Conservation (phyloP, 768 basidiomycete species). For the Pleurotus eryngii region DNA sequence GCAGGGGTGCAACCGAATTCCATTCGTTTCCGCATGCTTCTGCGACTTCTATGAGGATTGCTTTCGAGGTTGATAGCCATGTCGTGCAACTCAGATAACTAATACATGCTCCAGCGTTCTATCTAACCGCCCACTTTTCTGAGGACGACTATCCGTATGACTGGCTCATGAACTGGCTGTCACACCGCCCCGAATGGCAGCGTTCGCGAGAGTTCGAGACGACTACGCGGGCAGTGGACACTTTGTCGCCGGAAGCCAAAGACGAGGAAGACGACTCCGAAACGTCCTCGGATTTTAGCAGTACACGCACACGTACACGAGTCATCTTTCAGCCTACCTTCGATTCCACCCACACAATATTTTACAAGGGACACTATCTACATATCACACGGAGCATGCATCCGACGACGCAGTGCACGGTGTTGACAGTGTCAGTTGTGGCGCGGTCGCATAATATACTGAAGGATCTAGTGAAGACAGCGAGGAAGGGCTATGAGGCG, state of each 20-base stretch:
- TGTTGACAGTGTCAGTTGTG: conserved; percentile 38
- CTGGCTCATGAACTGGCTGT: conserved; percentile 90
- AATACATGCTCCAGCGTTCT: conserved; percentile 52
- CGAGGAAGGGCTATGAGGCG: conserved; percentile 87
- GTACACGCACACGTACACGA: conserved; percentile 59
- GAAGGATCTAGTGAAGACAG: conserved; percentile 85
- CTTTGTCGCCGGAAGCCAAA: conserved; percentile 51
- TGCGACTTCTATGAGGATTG: no score
- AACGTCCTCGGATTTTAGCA: conserved; percentile 4
- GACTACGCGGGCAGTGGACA: conserved; percentile 69
- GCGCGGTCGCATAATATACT: conserved; percentile 81
- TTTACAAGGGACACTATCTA: conserved; percentile 82
- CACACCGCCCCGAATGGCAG: conserved; percentile 82
- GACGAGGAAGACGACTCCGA: conserved; percentile 47
- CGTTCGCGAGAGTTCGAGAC: conserved; percentile 88
- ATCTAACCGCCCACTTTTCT: conserved; percentile 86
- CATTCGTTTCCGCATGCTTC: no score
- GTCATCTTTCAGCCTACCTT: conserved; percentile 88
- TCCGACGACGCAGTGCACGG: conserved; percentile 36
- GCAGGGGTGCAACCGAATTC: no score
- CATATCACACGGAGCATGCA: conserved; percentile 56
- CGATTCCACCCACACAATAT: conserved; percentile 87
- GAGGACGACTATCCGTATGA: conserved; percentile 90
- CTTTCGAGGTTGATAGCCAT: no score
- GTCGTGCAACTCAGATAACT: background rate